Evolutionary conservation across 805 yeast genomes (phyloP), one percentile per base, ranked within the genome.

Genomic region (Kodamaea lidongshanica): DNA sequence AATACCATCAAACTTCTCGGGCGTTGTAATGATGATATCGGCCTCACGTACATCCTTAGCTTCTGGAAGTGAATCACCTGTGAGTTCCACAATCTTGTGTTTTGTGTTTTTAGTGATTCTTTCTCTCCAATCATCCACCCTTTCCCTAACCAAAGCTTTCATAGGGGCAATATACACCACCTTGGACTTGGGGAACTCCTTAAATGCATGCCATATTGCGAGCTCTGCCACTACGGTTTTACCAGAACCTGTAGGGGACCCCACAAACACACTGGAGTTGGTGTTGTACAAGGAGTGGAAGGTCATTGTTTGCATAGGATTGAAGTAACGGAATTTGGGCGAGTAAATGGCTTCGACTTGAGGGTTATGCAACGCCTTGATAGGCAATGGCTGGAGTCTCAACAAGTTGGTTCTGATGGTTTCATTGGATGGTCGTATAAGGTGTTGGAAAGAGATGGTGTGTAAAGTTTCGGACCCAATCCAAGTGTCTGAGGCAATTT

Each of bases 231-330:
- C 97, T 19, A 92, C 81, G 0, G 98, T 92, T 55, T 92, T 92
- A 43, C 99, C 99, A 1, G 79, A 72, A 0, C 98, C 98, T 2
- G 98, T 92, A 3, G 99, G 99, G 0, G 97, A 87, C 7, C 99
- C 99, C 25, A 92, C 84, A 54, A 92, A 83, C 0, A 81, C 88
- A 51, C 82, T 83, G 2, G 80, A 70, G 39, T 81, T 74, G 1
- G 80, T 61, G 53, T 92, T 77, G 58, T 88, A 92, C 26, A 92
- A 58, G 0, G 95, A 74, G 50, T 88, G 95, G 60, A 92, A 92
- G 0, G 81, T 73, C 97, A 89, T 89, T 0, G 97, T 89, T 58
- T 92, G 98, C 96, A 92, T 88, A 4, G 98, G 97, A 51, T 92
- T 92, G 69, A 92, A 92, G 56, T 83, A 89, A 34, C 73, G 72